These are phyloP conservation scores for Fusarium scirpi DNA, from an alignment of 2,329 filamentous ascomycete genomes.

Conservation along the genomic window DNA sequence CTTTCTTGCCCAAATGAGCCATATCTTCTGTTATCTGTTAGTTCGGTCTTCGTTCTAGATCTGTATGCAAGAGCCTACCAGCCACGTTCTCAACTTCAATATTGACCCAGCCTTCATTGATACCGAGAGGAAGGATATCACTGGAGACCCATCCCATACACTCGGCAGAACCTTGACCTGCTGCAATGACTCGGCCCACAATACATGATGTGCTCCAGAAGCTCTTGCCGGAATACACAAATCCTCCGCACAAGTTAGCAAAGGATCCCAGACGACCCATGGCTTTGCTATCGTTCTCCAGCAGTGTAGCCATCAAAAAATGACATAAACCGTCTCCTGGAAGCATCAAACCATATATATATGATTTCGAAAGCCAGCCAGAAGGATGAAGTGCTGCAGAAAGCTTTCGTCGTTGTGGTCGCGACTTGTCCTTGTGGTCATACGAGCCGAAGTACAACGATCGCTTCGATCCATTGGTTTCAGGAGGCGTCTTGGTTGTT, in stretches of 20 bases:
- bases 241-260: conserved; percentile 73
- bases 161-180: conserved; percentile 70
- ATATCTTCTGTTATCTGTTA: conserved; percentile 58
- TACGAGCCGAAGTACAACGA: conserved; percentile 62
- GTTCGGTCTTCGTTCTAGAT: not conserved
- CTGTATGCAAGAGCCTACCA: conserved; percentile 54
- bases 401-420: conserved; percentile 64
- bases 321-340: conserved; percentile 73
- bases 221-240: conserved; percentile 72
- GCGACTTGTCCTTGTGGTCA: conserved; percentile 51
- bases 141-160: conserved; percentile 78
- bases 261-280: conserved; percentile 69
- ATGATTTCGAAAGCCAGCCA: conserved; percentile 77
- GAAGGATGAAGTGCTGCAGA: conserved; percentile 68
- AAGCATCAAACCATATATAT: conserved; percentile 73
- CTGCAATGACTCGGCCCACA: conserved; percentile 73
- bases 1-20: conserved; percentile 64
- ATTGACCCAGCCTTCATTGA: conserved; percentile 69
- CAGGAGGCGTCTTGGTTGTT: conserved; percentile 50
- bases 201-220: conserved; percentile 78
- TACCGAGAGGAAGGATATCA: conserved; percentile 64
- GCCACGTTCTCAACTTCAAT: conserved; percentile 66
- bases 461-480: conserved; percentile 52
- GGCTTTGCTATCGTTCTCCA: conserved; percentile 73
- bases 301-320: conserved; percentile 73